Evolutionary conservation across 371 early-diverging fungal genomes (phyloP).

Genomic region (Mucor plumbeus): DNA sequence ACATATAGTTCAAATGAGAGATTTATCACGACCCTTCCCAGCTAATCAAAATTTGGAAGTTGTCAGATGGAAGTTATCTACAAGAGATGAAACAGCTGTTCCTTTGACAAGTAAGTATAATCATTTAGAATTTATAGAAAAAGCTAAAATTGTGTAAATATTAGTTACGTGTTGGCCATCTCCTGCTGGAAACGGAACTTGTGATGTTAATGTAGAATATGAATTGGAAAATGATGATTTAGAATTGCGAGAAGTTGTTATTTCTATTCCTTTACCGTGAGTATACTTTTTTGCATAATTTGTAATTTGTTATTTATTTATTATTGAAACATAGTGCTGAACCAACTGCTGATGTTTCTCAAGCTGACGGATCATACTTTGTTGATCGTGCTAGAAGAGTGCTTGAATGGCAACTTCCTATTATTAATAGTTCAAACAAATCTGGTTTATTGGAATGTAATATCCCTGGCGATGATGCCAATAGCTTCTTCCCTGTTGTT

Average conservation of each 20-base stretch:
- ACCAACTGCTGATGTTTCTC: slow-evolving; percentile 73
- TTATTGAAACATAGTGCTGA: slow-evolving; percentile 49
- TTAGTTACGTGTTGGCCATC: slow-evolving; percentile 97
- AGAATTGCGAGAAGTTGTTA: slow-evolving; percentile 84
- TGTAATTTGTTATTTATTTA: neutral
- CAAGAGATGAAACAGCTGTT: slow-evolving; percentile 80
- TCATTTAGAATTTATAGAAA: neutral
- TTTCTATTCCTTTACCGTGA: slow-evolving; percentile 90
- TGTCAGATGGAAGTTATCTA: slow-evolving; percentile 86
- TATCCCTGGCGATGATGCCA: slow-evolving; percentile 79
- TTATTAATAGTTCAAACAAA: slow-evolving; percentile 75
- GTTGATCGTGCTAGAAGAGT: slow-evolving; percentile 72
- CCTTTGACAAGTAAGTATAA: slow-evolving; percentile 77
- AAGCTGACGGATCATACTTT: slow-evolving; percentile 81
- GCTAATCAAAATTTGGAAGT: slow-evolving; percentile 83
- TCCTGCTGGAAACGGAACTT: slow-evolving; percentile 83
- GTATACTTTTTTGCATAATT: slow-evolving; percentile 23
- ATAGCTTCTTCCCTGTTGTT: slow-evolving; percentile 88
- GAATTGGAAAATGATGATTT: slow-evolving; percentile 79
- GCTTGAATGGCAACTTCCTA: slow-evolving; percentile 89
- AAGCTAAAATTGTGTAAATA: neutral
- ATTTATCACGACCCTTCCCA: slow-evolving; percentile 85
- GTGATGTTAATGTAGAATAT: slow-evolving; percentile 95
- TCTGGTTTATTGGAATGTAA: slow-evolving; percentile 89
- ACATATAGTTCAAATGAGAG: slow-evolving; percentile 79